Evolutionary conservation across 331 rosid genomes (phyloP), one percentile per base, ranked within the genome.

Genomic region (Pyracantha coccinea): DNA sequence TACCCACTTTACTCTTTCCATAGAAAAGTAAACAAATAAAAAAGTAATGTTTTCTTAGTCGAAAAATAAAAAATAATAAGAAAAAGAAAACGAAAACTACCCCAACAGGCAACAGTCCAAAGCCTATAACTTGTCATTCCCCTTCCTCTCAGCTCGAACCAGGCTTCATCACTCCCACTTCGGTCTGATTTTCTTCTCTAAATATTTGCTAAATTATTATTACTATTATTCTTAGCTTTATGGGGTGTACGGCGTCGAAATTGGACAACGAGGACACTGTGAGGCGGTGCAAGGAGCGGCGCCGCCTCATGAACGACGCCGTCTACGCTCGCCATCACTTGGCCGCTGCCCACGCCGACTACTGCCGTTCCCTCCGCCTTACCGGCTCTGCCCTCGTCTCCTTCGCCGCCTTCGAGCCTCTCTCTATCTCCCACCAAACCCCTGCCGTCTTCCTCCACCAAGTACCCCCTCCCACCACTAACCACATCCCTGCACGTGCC

Each of bases 211-310:
- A 7, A 8, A 23, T n/a, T 1, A 15, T 8, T 4, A 15, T 53
- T 35, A 57, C 19, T 32, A 27, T 12, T 63, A 16, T 33, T 38
- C 21, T 27, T 24, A 7, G 3, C 5, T 17, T 4, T 4, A 79
- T 88, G 99, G 99, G 99, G 61, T 95, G 99, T 75, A 9, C 99
- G 50, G 97, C 90, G 13, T 95, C 99, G 1, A 95, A 92, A 86
- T 88, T 92, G 0, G 93, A 92, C 76, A 89, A 95, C 71, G 99
- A 95, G 84, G 99, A 95, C 83, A 92, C 96, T 0, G 99, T 95
- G 6, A 81, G 92, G 66, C 93, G 99, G 35, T 92, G 99, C 83
- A 95, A 92, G 87, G 97, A 95, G 72, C 90, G 99, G 6, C 97
- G 99, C 61, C 92, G 93, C 68, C 88, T 95, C 17, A 95, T 95